Base-by-base conservation (phyloP, 148 eudicot species). In the Tetragonia tetragonoides region DNA sequence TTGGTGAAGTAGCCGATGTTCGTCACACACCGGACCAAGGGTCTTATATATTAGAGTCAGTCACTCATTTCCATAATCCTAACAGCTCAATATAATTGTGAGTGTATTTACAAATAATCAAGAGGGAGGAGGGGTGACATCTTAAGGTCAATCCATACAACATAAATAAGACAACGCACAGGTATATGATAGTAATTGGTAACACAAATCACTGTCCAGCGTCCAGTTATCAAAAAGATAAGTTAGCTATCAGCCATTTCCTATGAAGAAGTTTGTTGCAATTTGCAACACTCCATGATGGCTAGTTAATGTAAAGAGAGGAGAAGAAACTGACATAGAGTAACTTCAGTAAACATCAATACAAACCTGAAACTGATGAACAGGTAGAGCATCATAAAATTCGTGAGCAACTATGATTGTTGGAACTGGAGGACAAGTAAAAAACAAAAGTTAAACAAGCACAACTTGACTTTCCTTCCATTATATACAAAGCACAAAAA, bases 321-420 rank as follows among this genome's bases (percentile, higher is more conserved):
- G 66, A 4, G 28, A 75, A 44, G 5, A 47, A 24, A 61, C 54
- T 28, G 59, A 28, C n/a, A 51, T 47, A 24, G 38, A 81, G 64
- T 70, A 24, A 34, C 44, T 24, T 77, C 15, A 17, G 23, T 39
- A 41, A 21, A 64, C 68, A 23, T 5, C 16, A 23, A 14, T 18
- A 84, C 84, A 75, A 84, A 95, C 97, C 96, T 95, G 99, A 86
- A 92, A 92, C 76, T 95, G 99, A 83, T 92, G 99, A 83, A 95
- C 88, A 14, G 99, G 99, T 79, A 95, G 83, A 73, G 98, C 97
- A 83, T 95, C 98, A 79, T 79, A 95, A 78, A 95, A 95, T 79
- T 95, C 98, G 67, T 95, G 99, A 44, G 94, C 99, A 77, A 95
- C 87, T 72, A 95, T 87, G 86, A 95, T 85, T 41, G 94, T 83